Conservation (phyloP, 306 rosid species). For the Canavalia gladiata region DNA sequence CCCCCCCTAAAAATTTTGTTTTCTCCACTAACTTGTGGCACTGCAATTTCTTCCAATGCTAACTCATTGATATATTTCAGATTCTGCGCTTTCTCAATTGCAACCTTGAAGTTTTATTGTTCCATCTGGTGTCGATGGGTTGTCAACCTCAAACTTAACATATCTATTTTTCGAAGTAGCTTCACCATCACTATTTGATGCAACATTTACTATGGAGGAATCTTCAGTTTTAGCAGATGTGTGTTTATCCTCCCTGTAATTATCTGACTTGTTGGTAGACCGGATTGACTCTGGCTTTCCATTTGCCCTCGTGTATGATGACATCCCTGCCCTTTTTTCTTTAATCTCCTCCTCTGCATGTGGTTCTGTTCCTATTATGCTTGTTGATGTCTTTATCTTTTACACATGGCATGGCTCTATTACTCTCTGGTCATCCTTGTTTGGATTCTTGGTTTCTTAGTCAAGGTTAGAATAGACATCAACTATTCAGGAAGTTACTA, state of each 20-base stretch:
- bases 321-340: neutral
- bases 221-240: neutral
- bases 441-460: neutral
- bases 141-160: neutral
- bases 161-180: neutral
- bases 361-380: neutral
- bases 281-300: neutral
- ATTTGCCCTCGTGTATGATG: neutral
- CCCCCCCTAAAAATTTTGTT: neutral
- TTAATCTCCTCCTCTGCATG: neutral
- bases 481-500: neutral
- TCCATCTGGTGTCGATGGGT: neutral
- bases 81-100: neutral
- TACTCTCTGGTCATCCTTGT: neutral
- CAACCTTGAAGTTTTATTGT: neutral
- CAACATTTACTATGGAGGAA: neutral
- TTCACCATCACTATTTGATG: neutral
- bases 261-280: neutral
- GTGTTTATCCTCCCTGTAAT: neutral
- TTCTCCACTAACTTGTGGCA: neutral
- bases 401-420: neutral
- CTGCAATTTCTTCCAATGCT: neutral
- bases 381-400: neutral
- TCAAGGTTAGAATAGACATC: neutral
- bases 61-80: neutral